Evolutionary conservation across 768 basidiomycete genomes (phyloP), one percentile per base, ranked within the genome.

Genomic region (Cystobasidium onofrii): DNA sequence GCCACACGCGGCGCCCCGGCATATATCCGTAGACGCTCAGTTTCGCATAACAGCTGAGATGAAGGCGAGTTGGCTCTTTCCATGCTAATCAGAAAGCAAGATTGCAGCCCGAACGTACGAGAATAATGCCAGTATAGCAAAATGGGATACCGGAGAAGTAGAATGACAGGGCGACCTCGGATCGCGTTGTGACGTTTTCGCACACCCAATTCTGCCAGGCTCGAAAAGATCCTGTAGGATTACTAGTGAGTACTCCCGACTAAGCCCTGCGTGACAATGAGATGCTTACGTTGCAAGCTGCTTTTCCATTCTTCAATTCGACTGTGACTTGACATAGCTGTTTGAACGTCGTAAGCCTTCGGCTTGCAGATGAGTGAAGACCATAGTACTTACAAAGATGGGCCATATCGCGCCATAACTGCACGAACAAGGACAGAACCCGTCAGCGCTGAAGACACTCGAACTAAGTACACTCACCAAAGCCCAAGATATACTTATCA

Each of bases 241-340:
- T 29, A n/a, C 29, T 60, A 34, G 6, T 29, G 6, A 60, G 57
- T 7, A 29, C 18, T 6, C 6, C 18, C 6, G 57, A 27, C 33
- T 29, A 29, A 4, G 23, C 9, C 10, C 6, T 12, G 10, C 15
- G 12, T 12, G 23, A 13, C 27, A 60, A 29, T 13, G 25, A 1
- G 15, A 20, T 9, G 1, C 57, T 23, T 60, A 60, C 57, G 9
- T 17, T 60, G 57, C 57, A 60, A 60, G 57, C 57, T 60, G 57
- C 57, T 29, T 20, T 60, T 60, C 57, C 57, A 60, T 29, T 60
- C 57, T 34, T 60, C 57, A 29, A 60, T 23, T 12, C 57, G 57
- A 29, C 57, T 34, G 25, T 60, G 57, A 29, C 57, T 60, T 29
- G 57, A 60, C 57, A 60, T 60, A 17, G 57, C 57, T 60, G 57